A percentile compares a stretch with the other conserved stretches of the same genome.
Conservation (phyloP, 352 stramenopile species). For the Phytophthora podocarpi region DNA sequence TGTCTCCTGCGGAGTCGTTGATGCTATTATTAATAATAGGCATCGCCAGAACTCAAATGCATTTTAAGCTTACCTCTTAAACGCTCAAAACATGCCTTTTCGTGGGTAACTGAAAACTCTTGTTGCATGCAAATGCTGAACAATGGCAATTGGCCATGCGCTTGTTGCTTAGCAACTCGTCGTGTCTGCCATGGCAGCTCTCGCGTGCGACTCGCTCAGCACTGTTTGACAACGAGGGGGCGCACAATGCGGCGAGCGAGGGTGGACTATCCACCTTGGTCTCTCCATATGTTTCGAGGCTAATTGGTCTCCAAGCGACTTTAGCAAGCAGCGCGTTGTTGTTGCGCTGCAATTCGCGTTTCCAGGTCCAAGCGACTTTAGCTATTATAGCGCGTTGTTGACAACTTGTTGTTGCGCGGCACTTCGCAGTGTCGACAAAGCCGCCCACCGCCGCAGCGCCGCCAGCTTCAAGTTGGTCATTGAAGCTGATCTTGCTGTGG, state of each 20-base stretch:
- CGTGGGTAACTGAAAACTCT: too few relatives aligned
- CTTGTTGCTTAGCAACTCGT: constrained; percentile 1
- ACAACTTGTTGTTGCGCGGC: too few relatives aligned
- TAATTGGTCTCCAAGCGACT: constrained; percentile 14
- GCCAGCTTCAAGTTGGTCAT: too few relatives aligned
- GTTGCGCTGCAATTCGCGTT: too few relatives aligned
- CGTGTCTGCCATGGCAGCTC: constrained; percentile 17
- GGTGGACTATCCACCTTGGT: constrained; percentile 30
- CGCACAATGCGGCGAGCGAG: constrained; percentile 22
- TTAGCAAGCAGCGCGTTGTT: too few relatives aligned
- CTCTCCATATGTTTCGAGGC: constrained; percentile 18
- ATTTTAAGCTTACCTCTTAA: background rate
- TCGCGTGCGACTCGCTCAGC: constrained; percentile 9
- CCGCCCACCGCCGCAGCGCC: too few relatives aligned
- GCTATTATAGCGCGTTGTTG: too few relatives aligned
- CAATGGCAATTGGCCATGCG: background rate
- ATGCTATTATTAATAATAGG: background rate
- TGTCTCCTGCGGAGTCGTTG: background rate
- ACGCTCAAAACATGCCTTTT: too few relatives aligned
- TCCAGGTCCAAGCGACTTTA: too few relatives aligned
- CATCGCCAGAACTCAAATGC: too few relatives aligned
- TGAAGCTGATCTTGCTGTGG: too few relatives aligned
- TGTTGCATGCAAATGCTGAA: background rate
- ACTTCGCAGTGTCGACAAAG: too few relatives aligned
- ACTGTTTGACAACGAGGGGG: constrained; percentile 33